These are phyloP conservation scores for Pichia deserticola DNA, from an alignment of 805 yeast genomes.

Conservation along the genomic window DNA sequence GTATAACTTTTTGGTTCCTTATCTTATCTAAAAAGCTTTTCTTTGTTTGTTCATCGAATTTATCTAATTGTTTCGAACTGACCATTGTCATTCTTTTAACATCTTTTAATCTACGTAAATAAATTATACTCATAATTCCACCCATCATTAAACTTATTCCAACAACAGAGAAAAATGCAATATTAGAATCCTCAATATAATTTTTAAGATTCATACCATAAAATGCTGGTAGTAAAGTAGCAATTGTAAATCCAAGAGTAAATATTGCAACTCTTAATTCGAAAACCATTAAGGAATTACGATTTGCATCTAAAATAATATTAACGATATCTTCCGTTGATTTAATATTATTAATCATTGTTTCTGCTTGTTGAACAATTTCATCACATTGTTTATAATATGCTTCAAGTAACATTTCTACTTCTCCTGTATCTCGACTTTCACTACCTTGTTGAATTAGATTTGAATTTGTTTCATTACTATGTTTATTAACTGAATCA, in stretches of 20 bases:
- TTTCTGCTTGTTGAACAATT: slow-evolving; percentile 84
- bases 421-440: slow-evolving; percentile 44
- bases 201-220: slow-evolving; percentile 84
- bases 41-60: slow-evolving; percentile 21
- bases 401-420: slow-evolving; percentile 81
- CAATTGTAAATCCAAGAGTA: slow-evolving; percentile 79
- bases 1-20: not conserved
- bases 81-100: slow-evolving; percentile 67
- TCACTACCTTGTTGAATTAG: slow-evolving; percentile 3
- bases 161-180: slow-evolving; percentile 58
- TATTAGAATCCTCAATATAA: slow-evolving; percentile 59
- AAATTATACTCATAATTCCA: slow-evolving; percentile 42
- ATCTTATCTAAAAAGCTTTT: slow-evolving; percentile 12
- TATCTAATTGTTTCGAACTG: slow-evolving; percentile 25
- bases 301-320: slow-evolving; percentile 82
- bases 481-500: not conserved
- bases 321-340: slow-evolving; percentile 92
- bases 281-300: slow-evolving; percentile 82
- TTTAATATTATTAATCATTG: slow-evolving; percentile 72
- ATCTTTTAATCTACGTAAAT: slow-evolving; percentile 47
- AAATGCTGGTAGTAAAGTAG: slow-evolving; percentile 78
- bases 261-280: slow-evolving; percentile 78
- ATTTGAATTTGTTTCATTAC: not conserved
- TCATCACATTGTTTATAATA: slow-evolving; percentile 91
- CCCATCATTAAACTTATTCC: slow-evolving; percentile 48